Evolutionary conservation across 768 basidiomycete genomes (phyloP), one percentile per base, ranked within the genome.

Genomic region (Agaricus sinodeliciosus): DNA sequence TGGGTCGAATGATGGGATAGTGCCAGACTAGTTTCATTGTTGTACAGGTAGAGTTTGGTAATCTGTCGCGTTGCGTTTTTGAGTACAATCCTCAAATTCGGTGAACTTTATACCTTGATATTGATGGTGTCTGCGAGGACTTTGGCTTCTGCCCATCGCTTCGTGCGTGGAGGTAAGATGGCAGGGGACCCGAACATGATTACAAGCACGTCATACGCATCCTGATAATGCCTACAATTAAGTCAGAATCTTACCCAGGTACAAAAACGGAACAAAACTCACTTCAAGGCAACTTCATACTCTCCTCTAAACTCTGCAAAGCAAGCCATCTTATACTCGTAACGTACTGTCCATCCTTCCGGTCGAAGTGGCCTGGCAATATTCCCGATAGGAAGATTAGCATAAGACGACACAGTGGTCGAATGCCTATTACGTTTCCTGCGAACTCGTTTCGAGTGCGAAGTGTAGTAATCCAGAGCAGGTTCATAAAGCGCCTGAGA

Each of bases 71-170:
- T 25, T 13, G 27, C 41, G 13, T 37, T 46, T 48, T 46, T 48
- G n/a, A 48, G 37, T 13, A 28, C 3, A 49, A 15, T 12, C 13
- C 25, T 26, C 13, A n/a, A 8, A 9, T 36, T 36, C 28, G 16
- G 5, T 25, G n/a, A 13, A 12, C 12, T 55, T 27, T 7, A 51
- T 56, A 90, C 94, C 74, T 96, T 94, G 64, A 96, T 74, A 54
- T 85, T 90, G 56, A 97, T 85, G 58, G 91, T 90, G 64, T 99
- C 96, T 0, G 91, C 93, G 2, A 98, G 77, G 1, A 98, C 96
- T 66, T 94, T 96, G 3, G 95, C 95, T 67, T 99, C 96, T 13
- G 94, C 94, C 95, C 95, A 98, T 27, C 95, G 79, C 65, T 98
- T 99, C 1, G 94, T 97, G 8, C 95, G 81, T 4, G 94, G 93